phyloP scores from a whole-genome alignment of 2,329 filamentous ascomycete genomes.

The Alternaria gaisen region DNA sequence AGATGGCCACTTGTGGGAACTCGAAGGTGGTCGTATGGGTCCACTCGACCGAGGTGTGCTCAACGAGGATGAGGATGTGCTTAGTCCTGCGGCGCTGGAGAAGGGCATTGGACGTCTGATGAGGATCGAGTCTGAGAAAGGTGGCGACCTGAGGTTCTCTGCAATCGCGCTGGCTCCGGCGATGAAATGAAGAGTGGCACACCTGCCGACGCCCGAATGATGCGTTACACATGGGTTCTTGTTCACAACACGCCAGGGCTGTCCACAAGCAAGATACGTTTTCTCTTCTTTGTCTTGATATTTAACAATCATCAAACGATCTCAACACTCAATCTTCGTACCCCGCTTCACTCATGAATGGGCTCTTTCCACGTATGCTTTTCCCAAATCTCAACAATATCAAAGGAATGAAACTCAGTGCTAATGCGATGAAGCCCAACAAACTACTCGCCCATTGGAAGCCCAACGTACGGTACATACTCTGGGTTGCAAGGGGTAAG shows the following conservation, averaged over 20 bases:
- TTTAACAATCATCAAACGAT: background rate
- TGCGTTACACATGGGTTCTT: background rate
- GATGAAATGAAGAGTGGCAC: background rate
- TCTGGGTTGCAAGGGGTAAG: constrained; percentile 57
- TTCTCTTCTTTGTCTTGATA: background rate
- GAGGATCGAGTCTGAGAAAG: constrained; percentile 47
- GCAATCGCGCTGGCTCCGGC: constrained; percentile 53
- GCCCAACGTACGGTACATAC: constrained; percentile 59
- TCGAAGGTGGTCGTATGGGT: constrained; percentile 56
- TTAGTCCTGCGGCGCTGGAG: constrained; percentile 55
- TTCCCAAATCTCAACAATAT: constrained; percentile 55
- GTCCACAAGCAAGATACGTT: background rate
- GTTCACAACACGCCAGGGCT: no score
- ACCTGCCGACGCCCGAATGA: background rate
- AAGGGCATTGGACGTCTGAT: constrained; percentile 52
- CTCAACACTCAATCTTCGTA: constrained; percentile 7
- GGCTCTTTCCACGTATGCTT: constrained; percentile 51
- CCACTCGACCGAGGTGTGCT: constrained; percentile 56
- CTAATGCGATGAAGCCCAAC: constrained; percentile 56
- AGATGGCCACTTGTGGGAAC: constrained; percentile 58
- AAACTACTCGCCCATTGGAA: constrained; percentile 61
- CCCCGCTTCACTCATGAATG: constrained; percentile 50
- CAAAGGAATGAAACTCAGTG: constrained; percentile 57
- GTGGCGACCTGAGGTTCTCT: constrained; percentile 55
- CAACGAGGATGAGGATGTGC: constrained; percentile 54